Base-by-base conservation (phyloP, 2,329 filamentous ascomycete genomes). In the Leptographium lundbergii region DNA sequence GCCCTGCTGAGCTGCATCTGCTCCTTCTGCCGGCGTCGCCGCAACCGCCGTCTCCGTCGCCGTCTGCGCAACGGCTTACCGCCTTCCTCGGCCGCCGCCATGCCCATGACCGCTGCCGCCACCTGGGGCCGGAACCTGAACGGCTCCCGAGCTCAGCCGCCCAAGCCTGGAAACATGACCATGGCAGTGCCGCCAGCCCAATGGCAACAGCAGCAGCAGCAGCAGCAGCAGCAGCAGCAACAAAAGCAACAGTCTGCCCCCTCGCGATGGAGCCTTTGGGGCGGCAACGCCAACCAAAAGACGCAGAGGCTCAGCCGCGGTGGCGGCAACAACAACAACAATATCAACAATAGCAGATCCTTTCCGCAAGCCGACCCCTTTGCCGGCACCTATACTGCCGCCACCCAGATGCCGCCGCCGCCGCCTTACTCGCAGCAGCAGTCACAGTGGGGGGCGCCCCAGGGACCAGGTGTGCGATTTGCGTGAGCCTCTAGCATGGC, bases 1-100 rank as follows among this genome's bases (percentile, higher is more conserved):
- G 77, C 80, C 39, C 74, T 96, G 56, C 64, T 86, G 13, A 80
- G 79, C 67, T 96, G 90, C 72, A 78, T 85, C 66, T 73, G 78
- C 61, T 78, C 77, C 65, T 80, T 80, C 52, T 83, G 77, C 65
- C 72, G 77, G 11, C 57, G 60, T 42, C 62, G 60, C 24, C 51
- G 59, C 3, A 60, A 54, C 42, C 59, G 59, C 39, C 59, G 54
- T 51, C 48, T 39, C 34, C n/a, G 4, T 27, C 36, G 36, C 5
- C 36, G 36, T 39, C 13, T 39, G 24, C 53, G 47, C 14, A 58
- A 25, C 55, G 61, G 57, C 57, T 32, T 59, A 58, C 58, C 57
- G 29, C 36, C 55, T 19, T 55, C 60, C 4, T 17, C 48, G 3
- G 24, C 48, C 25, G 17, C 14, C 14, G 39, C 17, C 19, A 24